Conservation (phyloP, 805 yeast species). For the Starmerella bombicola region DNA sequence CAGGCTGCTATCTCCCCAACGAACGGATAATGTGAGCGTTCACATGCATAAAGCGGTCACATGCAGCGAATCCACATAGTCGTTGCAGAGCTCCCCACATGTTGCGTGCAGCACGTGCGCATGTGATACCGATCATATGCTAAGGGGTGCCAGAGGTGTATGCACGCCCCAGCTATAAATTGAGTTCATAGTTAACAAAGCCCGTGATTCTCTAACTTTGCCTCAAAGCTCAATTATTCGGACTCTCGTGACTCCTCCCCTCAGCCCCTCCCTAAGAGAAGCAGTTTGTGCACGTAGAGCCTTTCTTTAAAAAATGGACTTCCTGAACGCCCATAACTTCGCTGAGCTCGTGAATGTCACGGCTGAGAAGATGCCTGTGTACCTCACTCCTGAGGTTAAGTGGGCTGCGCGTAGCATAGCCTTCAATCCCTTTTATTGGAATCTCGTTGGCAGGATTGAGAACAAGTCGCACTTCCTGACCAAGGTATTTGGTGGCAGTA, state of each 20-base stretch:
- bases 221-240: no score
- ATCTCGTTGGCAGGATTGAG: constrained; percentile 77
- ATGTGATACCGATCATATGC: constrained; percentile 1
- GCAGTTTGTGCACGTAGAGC: no score
- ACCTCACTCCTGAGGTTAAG: constrained; percentile 12
- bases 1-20: no score
- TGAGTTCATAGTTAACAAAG: no score
- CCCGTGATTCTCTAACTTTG: no score
- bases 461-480: constrained; percentile 67
- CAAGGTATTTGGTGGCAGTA: constrained; percentile 52
- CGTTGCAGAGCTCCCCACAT: not conserved
- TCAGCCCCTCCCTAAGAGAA: no score
- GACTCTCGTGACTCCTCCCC: no score
- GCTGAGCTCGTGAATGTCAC: not conserved
- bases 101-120: not conserved
- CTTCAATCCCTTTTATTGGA: constrained; percentile 95
- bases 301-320: not conserved
- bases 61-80: not conserved
- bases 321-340: not conserved
- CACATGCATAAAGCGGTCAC: not conserved
- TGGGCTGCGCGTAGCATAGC: constrained; percentile 36
- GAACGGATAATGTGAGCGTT: no score
- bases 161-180: no score
- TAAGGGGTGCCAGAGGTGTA: no score
- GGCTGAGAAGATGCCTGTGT: constrained; percentile 7